Percentiles rank a stretch among this genome's conserved stretches.
Evolutionary conservation across 768 basidiomycete genomes (phyloP).

Genomic region (Collybiopsis confluens): DNA sequence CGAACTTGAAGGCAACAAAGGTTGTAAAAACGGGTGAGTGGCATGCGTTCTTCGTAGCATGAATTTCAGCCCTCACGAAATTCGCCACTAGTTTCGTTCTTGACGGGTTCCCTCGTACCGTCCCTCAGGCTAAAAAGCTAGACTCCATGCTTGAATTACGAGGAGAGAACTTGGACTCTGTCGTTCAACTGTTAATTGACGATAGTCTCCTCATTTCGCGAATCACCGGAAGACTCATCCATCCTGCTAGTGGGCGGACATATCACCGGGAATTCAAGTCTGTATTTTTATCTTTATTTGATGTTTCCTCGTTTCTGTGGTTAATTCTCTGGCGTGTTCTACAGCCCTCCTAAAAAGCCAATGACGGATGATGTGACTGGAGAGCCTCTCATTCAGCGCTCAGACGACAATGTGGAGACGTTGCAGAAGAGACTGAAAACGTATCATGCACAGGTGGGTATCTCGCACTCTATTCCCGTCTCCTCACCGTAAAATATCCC

Average conservation of each 20-base stretch:
- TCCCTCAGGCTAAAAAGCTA: constrained; percentile 94
- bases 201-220: constrained; percentile 97
- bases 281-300: constrained; percentile 25
- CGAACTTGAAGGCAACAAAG: constrained; percentile 89
- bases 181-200: constrained; percentile 86
- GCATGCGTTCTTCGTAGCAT: no score
- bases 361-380: constrained; percentile 92
- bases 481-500: neutral
- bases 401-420: constrained; percentile 97
- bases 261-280: constrained; percentile 97
- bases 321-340: constrained; percentile 13
- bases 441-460: constrained; percentile 53
- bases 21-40: constrained; percentile 92
- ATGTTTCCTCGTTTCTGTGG: constrained; percentile 5
- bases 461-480: neutral
- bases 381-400: constrained; percentile 93
- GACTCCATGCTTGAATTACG: constrained; percentile 82
- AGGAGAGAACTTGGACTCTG: constrained; percentile 88
- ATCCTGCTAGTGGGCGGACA: constrained; percentile 84
- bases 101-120: constrained; percentile 98
- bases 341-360: constrained; percentile 95
- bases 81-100: constrained; percentile 99
- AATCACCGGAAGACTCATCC: constrained; percentile 94
- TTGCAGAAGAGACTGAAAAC: constrained; percentile 81
- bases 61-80: no score